Percentiles rank a stretch among this genome's conserved stretches.
phyloP scores from a whole-genome alignment of 192 early-diverging fungal species.

The Coemansia biformis region DNA sequence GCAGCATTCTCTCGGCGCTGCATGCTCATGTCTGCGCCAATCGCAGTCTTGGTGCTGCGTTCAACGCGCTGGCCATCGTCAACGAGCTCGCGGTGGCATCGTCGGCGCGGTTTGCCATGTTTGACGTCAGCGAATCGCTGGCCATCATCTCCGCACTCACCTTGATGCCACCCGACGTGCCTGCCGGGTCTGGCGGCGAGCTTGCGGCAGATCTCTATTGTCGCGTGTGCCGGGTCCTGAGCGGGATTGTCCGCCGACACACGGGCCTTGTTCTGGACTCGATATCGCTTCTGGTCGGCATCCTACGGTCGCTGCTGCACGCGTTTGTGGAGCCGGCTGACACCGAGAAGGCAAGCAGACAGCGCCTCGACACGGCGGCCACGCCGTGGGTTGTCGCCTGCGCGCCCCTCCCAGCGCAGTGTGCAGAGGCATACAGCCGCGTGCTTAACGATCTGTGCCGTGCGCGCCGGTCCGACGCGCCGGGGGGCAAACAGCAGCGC shows the following conservation, averaged over 20 bases:
- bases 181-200: background rate
- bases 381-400: conserved; percentile 42
- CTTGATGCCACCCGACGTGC: conserved; percentile 19
- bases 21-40: conserved; percentile 7
- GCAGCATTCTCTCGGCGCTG: conserved; percentile 16
- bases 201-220: conserved; percentile 10
- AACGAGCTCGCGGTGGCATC: conserved; percentile 26
- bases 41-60: background rate
- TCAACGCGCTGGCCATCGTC: conserved; percentile 9
- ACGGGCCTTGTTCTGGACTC: conserved; percentile 20
- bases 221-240: conserved; percentile 15
- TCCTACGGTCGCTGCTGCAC: conserved; percentile 29
- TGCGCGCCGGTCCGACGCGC: conserved; percentile 4
- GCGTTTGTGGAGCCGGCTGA: conserved; percentile 32
- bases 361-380: too few relatives aligned
- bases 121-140: conserved; percentile 26
- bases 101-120: conserved; percentile 26
- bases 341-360: conserved; percentile 5
- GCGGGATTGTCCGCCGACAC: conserved; percentile 26
- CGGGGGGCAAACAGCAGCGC: background rate
- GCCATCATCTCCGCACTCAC: conserved; percentile 9
- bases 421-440: conserved; percentile 40
- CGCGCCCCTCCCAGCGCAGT: conserved; percentile 20
- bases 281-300: conserved; percentile 14
- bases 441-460: conserved; percentile 25